phyloP scores from a whole-genome alignment of 2,329 filamentous ascomycete species.

The Cytospora piceicola region DNA sequence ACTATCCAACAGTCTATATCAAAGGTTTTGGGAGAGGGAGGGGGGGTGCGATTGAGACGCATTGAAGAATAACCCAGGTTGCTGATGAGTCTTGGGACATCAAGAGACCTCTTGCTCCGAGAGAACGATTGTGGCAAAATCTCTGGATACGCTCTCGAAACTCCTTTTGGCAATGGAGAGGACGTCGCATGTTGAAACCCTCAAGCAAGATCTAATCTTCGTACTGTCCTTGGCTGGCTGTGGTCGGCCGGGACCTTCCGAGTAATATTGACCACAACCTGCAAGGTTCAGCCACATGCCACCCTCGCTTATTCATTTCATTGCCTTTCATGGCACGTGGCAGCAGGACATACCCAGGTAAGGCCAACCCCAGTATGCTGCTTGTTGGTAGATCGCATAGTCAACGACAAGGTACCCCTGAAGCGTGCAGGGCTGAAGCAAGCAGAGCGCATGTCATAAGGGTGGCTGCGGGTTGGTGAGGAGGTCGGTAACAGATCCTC shows the following conservation, averaged over 20 bases:
- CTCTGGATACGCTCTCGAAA: not conserved
- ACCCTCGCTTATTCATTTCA: not conserved
- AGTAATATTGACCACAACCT: not conserved
- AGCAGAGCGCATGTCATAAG: not conserved
- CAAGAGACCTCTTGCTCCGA: not conserved
- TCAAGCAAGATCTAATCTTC: not conserved
- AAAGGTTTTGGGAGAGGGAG: not conserved
- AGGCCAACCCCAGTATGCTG: not conserved
- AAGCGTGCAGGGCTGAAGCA: not conserved
- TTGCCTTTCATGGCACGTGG: not conserved
- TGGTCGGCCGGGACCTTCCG: not conserved
- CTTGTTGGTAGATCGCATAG: not conserved
- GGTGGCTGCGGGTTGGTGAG: not conserved
- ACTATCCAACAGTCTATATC: not conserved
- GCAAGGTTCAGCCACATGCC: not conserved
- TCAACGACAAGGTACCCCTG: not conserved
- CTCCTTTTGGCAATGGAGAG: not conserved
- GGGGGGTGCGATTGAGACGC: too few species aligned
- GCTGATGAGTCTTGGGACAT: not conserved
- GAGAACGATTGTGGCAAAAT: not conserved
- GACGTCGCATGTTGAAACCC: not conserved
- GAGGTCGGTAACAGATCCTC: not conserved
- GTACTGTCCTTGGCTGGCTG: not conserved
- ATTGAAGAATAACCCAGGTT: not conserved
- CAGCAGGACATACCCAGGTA: not conserved